These are phyloP conservation scores for Xylaria grammica DNA, from an alignment of 495 filamentous ascomycete species.

Conservation along the genomic window DNA sequence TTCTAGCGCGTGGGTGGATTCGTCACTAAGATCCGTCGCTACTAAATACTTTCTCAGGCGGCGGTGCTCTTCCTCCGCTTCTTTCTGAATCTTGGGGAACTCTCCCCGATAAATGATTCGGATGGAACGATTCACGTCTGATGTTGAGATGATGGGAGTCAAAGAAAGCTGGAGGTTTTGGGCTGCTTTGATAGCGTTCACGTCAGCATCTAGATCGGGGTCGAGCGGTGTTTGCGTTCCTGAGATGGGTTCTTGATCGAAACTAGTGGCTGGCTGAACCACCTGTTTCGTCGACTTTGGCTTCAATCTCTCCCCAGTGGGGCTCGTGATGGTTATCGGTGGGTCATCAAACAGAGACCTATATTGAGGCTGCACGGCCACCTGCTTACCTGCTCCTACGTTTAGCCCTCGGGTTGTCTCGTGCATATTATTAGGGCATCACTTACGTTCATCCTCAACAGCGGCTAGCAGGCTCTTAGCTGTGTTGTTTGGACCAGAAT, in stretches of 20 bases:
- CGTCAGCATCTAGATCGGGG: constrained; percentile 85
- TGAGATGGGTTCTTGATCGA: constrained; percentile 68
- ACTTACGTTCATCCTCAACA: constrained; percentile 80
- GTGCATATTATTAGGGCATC: not conserved
- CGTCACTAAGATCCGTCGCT: constrained; percentile 89
- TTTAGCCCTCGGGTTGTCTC: constrained; percentile 24
- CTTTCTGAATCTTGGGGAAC: constrained; percentile 70
- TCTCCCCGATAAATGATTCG: constrained; percentile 89
- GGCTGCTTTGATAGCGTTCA: constrained; percentile 81
- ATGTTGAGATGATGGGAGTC: constrained; percentile 77
- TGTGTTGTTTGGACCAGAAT: constrained; percentile 38
- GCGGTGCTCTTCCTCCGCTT: constrained; percentile 75
- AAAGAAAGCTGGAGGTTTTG: constrained; percentile 81
- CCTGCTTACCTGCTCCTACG: constrained; percentile 42
- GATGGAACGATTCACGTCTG: constrained; percentile 76
- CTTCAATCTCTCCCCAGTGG: constrained; percentile 61
- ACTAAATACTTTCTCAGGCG: constrained; percentile 88
- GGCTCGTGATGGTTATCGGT: constrained; percentile 66
- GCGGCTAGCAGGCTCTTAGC: constrained; percentile 67
- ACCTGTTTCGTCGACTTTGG: constrained; percentile 61
- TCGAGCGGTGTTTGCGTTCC: constrained; percentile 77
- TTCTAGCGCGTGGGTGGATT: constrained; percentile 91
- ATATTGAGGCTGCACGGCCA: constrained; percentile 48
- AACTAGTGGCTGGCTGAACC: constrained; percentile 83
- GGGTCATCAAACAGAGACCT: constrained; percentile 66